These are phyloP conservation scores for Aspergillus calidoustus DNA, from an alignment of 2,329 filamentous ascomycete genomes.

Conservation along the genomic window DNA sequence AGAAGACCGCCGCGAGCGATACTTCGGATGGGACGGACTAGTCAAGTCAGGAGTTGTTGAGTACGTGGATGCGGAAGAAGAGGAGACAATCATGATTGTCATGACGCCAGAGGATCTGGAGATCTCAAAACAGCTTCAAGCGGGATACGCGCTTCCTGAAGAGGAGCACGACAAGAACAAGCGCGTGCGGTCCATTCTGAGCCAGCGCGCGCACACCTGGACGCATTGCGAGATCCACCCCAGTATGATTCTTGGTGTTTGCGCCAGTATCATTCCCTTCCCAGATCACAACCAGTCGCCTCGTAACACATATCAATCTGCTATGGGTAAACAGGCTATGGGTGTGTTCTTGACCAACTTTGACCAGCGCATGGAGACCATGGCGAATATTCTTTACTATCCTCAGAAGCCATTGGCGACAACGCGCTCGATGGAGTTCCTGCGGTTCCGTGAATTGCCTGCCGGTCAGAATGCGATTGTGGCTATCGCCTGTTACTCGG, in stretches of 20 bases:
- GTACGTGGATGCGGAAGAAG: conserved; percentile 96
- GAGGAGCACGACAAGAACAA: conserved; percentile 77
- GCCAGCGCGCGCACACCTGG: conserved; percentile 86
- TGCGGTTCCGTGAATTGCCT: conserved; percentile 96
- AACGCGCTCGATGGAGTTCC: conserved; percentile 96
- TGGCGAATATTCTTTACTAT: conserved; percentile 99
- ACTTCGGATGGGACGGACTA: conserved; percentile 87
- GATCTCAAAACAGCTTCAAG: conserved; percentile 71
- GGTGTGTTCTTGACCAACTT: conserved; percentile 98
- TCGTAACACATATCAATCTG: conserved; percentile 98
- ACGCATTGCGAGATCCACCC: conserved; percentile 99
- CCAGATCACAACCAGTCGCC: conserved; percentile 98
- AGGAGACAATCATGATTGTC: conserved; percentile 98
- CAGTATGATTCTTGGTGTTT: conserved; percentile 98
- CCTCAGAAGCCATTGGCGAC: conserved; percentile 97
- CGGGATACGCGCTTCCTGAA: conserved; percentile 63
- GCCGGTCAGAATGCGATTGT: conserved; percentile 98
- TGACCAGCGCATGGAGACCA: conserved; percentile 96
- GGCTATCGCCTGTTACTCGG: conserved; percentile 94
- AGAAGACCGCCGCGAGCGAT: conserved; percentile 62
- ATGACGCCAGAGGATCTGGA: conserved; percentile 98
- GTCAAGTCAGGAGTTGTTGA: conserved; percentile 86
- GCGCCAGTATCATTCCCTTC: conserved; percentile 99
- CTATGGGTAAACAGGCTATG: conserved; percentile 99
- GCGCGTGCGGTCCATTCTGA: conserved; percentile 85